phyloP scores from a whole-genome alignment of 257 asterid genomes.

The Eucommia ulmoides region DNA sequence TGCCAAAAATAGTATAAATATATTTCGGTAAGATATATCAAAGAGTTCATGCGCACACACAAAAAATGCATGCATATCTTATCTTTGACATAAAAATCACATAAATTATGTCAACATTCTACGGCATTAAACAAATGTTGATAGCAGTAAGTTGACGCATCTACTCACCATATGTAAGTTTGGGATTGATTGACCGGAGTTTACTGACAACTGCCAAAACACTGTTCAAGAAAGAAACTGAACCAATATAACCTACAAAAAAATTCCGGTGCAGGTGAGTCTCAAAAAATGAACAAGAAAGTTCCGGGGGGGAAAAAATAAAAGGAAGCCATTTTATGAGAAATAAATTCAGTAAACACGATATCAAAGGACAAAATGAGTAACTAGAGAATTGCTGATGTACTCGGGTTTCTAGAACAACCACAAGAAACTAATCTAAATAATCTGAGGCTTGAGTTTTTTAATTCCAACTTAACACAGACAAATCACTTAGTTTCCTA shows the following conservation, averaged over 20 bases:
- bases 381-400: neutral
- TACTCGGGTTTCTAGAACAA: neutral
- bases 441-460: neutral
- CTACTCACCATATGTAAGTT: slow-evolving; percentile 67
- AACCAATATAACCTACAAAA: slow-evolving; percentile 90
- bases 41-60: no score
- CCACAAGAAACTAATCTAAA: no score
- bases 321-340: neutral
- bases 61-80: no score
- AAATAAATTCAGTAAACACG: neutral
- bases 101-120: no score
- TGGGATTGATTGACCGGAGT: slow-evolving; percentile 93
- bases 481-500: no score
- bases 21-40: no score
- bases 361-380: neutral
- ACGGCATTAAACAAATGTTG: no score
- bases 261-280: no score
- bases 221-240: slow-evolving; percentile 81
- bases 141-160: no score
- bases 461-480: neutral
- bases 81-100: no score
- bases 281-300: no score
- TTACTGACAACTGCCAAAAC: slow-evolving; percentile 68
- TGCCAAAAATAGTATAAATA: no score
- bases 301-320: neutral